phyloP scores from a whole-genome alignment of 306 rosid species.

The Rosa multiflora region DNA sequence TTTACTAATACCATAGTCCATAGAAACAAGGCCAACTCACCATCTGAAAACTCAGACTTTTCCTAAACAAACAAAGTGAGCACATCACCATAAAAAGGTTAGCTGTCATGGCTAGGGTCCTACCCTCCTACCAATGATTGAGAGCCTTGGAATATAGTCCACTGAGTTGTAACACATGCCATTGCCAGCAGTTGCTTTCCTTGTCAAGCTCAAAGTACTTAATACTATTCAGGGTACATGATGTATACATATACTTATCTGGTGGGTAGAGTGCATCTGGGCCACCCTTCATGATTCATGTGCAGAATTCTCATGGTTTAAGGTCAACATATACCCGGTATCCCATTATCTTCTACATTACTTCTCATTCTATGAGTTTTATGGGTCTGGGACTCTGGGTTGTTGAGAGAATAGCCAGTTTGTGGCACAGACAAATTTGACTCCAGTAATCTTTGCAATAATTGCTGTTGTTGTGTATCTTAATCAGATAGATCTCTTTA shows the following conservation, averaged over 20 bases:
- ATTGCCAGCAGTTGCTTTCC: conserved; percentile 19
- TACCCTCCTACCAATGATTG: not conserved
- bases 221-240: conserved; percentile 10
- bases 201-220: conserved; percentile 15
- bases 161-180: conserved; percentile 20
- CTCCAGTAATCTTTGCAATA: not conserved
- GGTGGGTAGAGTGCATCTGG: conserved; percentile 12
- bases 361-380: not conserved
- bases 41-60: not conserved
- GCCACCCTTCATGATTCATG: conserved; percentile 16
- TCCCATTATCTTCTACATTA: not conserved
- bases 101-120: not conserved
- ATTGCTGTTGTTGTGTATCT: conserved; percentile 1
- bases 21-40: not conserved
- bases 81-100: not conserved
- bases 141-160: not conserved
- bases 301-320: not conserved
- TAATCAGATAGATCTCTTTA: not conserved
- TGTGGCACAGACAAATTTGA: conserved; percentile 7
- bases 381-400: not conserved
- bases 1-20: not conserved
- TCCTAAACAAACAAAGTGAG: not conserved
- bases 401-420: not conserved
- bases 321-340: not conserved
- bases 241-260: conserved; percentile 24